phyloP scores from a whole-genome alignment of 1,139 yeast genomes.

The Sugiyamaella grinbergsii region DNA sequence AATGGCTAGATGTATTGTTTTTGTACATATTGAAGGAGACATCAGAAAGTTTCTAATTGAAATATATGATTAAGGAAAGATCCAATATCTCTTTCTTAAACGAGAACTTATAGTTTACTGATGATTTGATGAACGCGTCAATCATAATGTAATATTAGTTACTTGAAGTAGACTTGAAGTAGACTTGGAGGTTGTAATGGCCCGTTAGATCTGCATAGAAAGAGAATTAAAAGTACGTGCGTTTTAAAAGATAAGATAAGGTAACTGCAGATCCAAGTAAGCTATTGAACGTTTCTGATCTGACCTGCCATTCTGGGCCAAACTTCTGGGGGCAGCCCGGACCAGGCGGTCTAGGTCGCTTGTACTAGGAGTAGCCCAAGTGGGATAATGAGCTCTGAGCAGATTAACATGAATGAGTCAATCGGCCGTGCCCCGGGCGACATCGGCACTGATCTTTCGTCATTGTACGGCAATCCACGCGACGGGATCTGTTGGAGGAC shows the following conservation, averaged over 20 bases:
- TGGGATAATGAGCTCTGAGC: too few species aligned
- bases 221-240: background rate
- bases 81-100: conserved; percentile 5
- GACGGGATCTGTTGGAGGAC: too few species aligned
- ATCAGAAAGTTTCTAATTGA: background rate
- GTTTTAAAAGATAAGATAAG: conserved; percentile 15
- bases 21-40: conserved; percentile 11
- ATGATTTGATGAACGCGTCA: too few species aligned
- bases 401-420: too few species aligned
- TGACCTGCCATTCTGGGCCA: too few species aligned
- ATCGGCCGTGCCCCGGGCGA: too few species aligned
- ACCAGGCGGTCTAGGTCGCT: background rate
- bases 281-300: too few species aligned
- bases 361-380: too few species aligned
- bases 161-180: conserved; percentile 6
- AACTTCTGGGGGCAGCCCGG: background rate
- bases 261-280: conserved; percentile 11
- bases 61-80: background rate
- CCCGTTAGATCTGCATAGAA: background rate
- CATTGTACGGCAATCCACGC: background rate
- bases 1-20: conserved; percentile 11
- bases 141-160: too few species aligned
- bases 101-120: background rate
- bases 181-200: background rate
- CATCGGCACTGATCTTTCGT: background rate